Percentiles rank a stretch among this genome's conserved stretches.
Evolutionary conservation across 768 basidiomycete species (phyloP).

Genomic region (Tricholoma sp.): DNA sequence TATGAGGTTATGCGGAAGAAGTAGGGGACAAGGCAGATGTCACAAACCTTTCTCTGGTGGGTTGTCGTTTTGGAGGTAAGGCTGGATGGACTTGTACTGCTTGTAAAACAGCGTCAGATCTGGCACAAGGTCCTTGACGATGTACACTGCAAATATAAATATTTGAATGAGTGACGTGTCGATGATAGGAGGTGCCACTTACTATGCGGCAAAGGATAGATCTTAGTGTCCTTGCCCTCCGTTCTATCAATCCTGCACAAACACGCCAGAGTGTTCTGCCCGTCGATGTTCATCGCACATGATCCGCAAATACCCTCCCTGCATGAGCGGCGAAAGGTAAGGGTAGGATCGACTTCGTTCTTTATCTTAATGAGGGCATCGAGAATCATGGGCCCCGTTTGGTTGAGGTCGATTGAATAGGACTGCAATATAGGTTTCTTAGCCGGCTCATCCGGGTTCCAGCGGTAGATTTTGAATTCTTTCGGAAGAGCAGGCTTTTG

Average conservation of each 20-base stretch:
- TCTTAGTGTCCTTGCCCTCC: conserved; percentile 68
- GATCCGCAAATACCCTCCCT: conserved; percentile 96
- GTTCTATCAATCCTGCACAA: conserved; percentile 90
- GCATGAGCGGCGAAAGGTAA: conserved; percentile 93
- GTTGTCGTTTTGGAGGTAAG: conserved; percentile 91
- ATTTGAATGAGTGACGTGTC: neutral
- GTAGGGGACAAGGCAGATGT: neutral
- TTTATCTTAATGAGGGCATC: conserved; percentile 98
- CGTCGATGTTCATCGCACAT: conserved; percentile 99
- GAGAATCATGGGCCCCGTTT: conserved; percentile 94
- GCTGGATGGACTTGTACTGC: conserved; percentile 99
- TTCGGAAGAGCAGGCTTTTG: conserved; percentile 75
- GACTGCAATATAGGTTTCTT: conserved; percentile 88
- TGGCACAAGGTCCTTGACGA: conserved; percentile 97
- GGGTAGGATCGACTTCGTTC: conserved; percentile 94
- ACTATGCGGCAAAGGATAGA: conserved; percentile 99
- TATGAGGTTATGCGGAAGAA: neutral
- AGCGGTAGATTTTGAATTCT: conserved; percentile 99
- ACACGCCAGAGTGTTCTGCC: conserved; percentile 96
- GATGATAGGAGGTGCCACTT: conserved; percentile 24
- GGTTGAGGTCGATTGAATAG: conserved; percentile 88
- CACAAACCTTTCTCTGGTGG: conserved; percentile 60
- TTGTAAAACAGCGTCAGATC: conserved; percentile 93
- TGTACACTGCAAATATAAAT: conserved; percentile 64
- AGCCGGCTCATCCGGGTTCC: conserved; percentile 95